Evolutionary conservation across 129 eudicot species (phyloP).

Genomic region (Arctium lappa): DNA sequence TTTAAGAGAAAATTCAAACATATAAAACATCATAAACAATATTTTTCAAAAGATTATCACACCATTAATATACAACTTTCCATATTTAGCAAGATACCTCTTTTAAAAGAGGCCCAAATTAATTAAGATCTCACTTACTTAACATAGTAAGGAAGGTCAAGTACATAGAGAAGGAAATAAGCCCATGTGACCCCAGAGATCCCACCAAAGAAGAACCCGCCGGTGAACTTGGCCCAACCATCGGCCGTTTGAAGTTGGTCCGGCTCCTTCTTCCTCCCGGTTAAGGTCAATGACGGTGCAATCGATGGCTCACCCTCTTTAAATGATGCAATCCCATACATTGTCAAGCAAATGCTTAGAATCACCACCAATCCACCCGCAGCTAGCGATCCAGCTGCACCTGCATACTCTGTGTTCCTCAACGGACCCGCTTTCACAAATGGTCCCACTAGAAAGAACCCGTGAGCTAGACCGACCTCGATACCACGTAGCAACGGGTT

Average conservation of each 20-base stretch:
- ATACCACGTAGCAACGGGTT: conserved; percentile 90
- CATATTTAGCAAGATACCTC: conserved; percentile 1
- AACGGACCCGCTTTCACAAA: conserved; percentile 90
- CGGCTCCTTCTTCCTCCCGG: conserved; percentile 91
- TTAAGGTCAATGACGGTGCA: conserved; percentile 84
- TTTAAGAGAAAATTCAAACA: neutral
- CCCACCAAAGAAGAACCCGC: conserved; percentile 98
- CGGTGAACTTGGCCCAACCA: conserved; percentile 95
- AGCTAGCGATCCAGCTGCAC: conserved; percentile 87
- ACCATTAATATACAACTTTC: conserved; percentile 30
- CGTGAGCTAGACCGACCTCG: conserved; percentile 94
- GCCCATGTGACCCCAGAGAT: conserved; percentile 95
- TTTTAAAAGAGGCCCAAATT: neutral
- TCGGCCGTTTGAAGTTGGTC: conserved; percentile 96
- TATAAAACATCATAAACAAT: conserved; percentile 18
- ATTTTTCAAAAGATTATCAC: conserved; percentile 11
- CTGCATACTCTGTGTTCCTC: conserved; percentile 82
- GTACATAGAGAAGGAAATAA: conserved; percentile 79
- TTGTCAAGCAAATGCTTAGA: conserved; percentile 86
- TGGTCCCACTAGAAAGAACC: conserved; percentile 90
- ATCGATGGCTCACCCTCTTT: conserved; percentile 92
- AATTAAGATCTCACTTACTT: conserved; percentile 32
- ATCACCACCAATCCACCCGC: conserved; percentile 90
- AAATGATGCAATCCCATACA: conserved; percentile 89
- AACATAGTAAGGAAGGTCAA: conserved; percentile 89